Percentiles rank a stretch among this genome's conserved stretches.
phyloP scores from a whole-genome alignment of 768 basidiomycete genomes.

The Tricholomella constricta region DNA sequence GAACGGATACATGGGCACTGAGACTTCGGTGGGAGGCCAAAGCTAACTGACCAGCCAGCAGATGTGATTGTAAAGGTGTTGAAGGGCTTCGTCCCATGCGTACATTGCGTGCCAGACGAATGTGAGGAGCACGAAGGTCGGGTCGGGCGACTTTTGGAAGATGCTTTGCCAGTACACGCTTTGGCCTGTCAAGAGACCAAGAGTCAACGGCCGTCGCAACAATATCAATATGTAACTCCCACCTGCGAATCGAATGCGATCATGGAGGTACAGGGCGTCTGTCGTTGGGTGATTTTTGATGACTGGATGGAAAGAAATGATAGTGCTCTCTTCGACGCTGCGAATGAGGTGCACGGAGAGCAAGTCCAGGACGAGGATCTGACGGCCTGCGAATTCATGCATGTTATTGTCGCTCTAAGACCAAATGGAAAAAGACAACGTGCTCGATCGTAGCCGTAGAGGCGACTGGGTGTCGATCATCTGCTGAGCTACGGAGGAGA shows the following conservation, averaged over 20 bases:
- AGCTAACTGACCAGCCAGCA: constrained; percentile 20
- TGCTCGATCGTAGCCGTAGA: constrained; percentile 34
- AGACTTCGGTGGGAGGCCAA: neutral
- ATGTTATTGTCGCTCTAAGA: neutral
- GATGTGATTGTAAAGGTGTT: constrained; percentile 26
- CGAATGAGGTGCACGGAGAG: constrained; percentile 52
- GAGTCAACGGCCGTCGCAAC: neutral
- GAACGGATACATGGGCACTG: neutral
- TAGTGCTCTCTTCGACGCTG: constrained; percentile 43
- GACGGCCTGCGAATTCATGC: constrained; percentile 21
- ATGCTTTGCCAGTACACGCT: constrained; percentile 30
- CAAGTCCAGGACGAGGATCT: constrained; percentile 45
- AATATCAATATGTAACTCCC: constrained; percentile 1
- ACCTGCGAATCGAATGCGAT: constrained; percentile 51
- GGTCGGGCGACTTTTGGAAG: constrained; percentile 22
- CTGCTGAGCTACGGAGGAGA: constrained; percentile 21
- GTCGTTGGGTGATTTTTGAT: constrained; percentile 38
- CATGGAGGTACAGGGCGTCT: constrained; percentile 42
- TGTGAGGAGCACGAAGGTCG: constrained; percentile 27
- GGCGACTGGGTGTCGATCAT: constrained; percentile 45
- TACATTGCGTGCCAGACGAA: constrained; percentile 30
- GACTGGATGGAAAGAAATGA: constrained; percentile 52
- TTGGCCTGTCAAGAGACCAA: constrained; percentile 17
- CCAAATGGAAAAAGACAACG: neutral
- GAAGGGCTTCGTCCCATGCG: constrained; percentile 29